Percentiles rank a stretch among this genome's conserved stretches.
phyloP scores from a whole-genome alignment of 1,284 basidiomycete species.

The Rhodotorula sp. region DNA sequence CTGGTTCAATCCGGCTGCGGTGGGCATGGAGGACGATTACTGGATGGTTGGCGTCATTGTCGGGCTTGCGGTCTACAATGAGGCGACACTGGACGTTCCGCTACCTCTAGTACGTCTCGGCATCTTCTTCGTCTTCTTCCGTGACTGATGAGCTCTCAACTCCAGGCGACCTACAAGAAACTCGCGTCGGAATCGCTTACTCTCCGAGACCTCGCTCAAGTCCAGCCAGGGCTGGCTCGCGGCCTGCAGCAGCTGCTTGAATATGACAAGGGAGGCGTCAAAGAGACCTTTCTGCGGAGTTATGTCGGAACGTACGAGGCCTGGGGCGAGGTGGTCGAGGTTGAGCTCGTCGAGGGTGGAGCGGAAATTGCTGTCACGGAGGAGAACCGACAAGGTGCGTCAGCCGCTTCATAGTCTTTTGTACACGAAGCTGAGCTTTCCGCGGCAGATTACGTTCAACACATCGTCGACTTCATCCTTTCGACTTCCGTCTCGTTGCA shows the following conservation, averaged over 20 bases:
- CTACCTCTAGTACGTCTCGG: conserved; percentile 30
- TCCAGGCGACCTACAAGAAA: conserved; percentile 42
- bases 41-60: conserved; percentile 42
- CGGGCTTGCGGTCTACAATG: conserved; percentile 43
- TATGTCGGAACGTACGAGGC: conserved; percentile 43
- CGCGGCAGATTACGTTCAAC: conserved; percentile 18
- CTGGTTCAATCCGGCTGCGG: conserved; percentile 44
- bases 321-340: conserved; percentile 39
- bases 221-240: conserved; percentile 37
- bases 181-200: conserved; percentile 29
- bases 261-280: conserved; percentile 31
- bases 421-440: too few species aligned
- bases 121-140: neutral
- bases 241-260: conserved; percentile 39
- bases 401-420: neutral
- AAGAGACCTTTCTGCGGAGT: conserved; percentile 36
- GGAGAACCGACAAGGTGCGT: conserved; percentile 39
- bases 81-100: conserved; percentile 41
- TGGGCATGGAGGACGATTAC: conserved; percentile 41
- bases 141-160: accelerated
- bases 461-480: conserved; percentile 33
- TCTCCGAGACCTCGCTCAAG: conserved; percentile 37
- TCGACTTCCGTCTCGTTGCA: conserved; percentile 31
- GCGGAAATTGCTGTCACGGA: conserved; percentile 34
- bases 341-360: conserved; percentile 39